These are phyloP conservation scores for Multifurca ochricompacta DNA, from an alignment of 768 basidiomycete species.

Conservation along the genomic window DNA sequence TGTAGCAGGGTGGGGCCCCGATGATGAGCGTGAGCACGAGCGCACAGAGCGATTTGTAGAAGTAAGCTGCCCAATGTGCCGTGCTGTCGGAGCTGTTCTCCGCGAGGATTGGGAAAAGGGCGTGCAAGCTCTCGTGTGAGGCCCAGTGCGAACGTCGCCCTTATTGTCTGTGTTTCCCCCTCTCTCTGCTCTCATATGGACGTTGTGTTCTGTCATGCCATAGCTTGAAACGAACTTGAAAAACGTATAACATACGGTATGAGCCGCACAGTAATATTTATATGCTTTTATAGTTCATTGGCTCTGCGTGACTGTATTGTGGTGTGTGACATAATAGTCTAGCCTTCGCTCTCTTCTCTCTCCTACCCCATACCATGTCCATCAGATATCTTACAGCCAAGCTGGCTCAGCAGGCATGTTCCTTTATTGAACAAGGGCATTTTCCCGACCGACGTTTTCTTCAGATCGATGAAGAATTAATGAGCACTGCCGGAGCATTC, in stretches of 20 bases:
- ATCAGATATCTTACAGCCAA: constrained; percentile 20
- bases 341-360: no score
- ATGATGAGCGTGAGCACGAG: constrained; percentile 28
- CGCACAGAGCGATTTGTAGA: constrained; percentile 37
- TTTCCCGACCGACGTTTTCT: background rate
- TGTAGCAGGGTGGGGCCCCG: constrained; percentile 51
- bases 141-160: background rate
- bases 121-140: constrained; percentile 25
- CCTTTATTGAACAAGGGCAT: background rate
- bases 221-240: background rate
- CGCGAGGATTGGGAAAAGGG: constrained; percentile 55
- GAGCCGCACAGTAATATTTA: background rate
- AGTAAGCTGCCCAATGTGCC: constrained; percentile 70
- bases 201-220: background rate
- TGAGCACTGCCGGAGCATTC: constrained; percentile 84
- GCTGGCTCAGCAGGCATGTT: constrained; percentile 60
- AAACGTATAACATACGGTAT: background rate
- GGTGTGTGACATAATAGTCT: constrained; percentile 10
- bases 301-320: background rate
- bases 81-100: constrained; percentile 51
- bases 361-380: constrained; percentile 38
- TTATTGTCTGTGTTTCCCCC: background rate
- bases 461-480: constrained; percentile 91
- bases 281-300: background rate
- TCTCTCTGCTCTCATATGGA: no score